Conservation (phyloP, 192 early-diverging fungal species). For the Backusella australiensis region DNA sequence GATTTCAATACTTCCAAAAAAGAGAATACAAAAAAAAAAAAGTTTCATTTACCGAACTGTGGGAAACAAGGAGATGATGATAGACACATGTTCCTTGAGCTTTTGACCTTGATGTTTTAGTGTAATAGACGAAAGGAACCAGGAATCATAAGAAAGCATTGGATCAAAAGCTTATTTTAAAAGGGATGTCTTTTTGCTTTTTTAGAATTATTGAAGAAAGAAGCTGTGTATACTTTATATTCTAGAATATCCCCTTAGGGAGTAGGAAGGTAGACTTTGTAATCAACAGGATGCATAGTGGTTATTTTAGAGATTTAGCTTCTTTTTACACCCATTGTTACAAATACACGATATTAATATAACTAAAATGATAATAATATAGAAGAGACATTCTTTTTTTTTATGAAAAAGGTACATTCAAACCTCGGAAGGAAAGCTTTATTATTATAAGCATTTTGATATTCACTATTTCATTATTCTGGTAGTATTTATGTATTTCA, state of each 20-base stretch:
- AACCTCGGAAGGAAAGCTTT: no score
- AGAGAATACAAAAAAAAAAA: background rate
- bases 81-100: background rate
- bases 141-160: background rate
- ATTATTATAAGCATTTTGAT: no score
- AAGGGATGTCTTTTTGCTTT: background rate
- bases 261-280: background rate
- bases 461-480: no score
- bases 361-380: no score
- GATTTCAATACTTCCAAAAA: background rate
- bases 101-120: background rate
- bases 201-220: background rate
- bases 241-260: background rate
- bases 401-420: no score
- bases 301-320: no score
- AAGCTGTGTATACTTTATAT: background rate
- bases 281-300: no score
- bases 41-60: constrained; percentile 1
- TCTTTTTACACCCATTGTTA: no score
- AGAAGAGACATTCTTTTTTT: no score
- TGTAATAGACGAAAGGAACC: background rate
- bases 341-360: no score
- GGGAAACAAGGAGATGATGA: background rate
- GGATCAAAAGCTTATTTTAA: no score
- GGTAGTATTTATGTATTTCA: no score